A percentile compares a stretch with the other conserved stretches of the same genome.
phyloP scores from a whole-genome alignment of 306 rosid species.

The Nissolia schottii region DNA sequence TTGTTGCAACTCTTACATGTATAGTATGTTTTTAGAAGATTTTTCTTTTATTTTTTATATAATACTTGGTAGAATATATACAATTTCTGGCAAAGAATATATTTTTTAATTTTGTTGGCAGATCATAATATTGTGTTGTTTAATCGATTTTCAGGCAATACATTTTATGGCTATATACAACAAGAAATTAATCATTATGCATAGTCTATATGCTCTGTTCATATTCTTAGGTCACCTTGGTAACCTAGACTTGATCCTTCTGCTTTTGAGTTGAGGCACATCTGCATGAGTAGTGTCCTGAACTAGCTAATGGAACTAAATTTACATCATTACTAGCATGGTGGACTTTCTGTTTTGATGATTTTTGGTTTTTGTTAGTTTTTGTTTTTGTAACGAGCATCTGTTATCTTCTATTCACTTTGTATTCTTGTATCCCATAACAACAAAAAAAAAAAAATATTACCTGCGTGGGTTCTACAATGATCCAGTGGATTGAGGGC shows the following conservation, averaged over 20 bases:
- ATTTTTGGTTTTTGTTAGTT: too few species aligned
- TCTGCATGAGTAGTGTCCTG: background rate
- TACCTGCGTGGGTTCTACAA: background rate
- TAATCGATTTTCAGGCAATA: background rate
- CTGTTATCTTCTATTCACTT: too few species aligned
- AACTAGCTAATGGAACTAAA: background rate
- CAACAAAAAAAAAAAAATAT: too few species aligned
- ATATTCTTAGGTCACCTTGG: background rate
- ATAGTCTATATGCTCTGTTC: background rate
- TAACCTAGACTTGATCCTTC: background rate
- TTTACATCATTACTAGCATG: too few species aligned
- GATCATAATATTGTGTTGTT: background rate
- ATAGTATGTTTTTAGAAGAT: background rate
- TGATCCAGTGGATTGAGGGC: background rate
- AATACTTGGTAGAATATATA: too few species aligned
- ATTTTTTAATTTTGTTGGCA: background rate
- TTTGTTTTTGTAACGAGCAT: too few species aligned
- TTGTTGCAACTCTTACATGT: background rate
- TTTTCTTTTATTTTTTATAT: too few species aligned
- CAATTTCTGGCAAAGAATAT: too few species aligned
- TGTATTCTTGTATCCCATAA: too few species aligned
- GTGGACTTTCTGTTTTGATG: too few species aligned
- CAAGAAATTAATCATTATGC: background rate
- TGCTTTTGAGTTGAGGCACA: background rate
- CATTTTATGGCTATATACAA: background rate